Conservation (phyloP, 768 basidiomycete species). For the Kwoniella pini region DNA sequence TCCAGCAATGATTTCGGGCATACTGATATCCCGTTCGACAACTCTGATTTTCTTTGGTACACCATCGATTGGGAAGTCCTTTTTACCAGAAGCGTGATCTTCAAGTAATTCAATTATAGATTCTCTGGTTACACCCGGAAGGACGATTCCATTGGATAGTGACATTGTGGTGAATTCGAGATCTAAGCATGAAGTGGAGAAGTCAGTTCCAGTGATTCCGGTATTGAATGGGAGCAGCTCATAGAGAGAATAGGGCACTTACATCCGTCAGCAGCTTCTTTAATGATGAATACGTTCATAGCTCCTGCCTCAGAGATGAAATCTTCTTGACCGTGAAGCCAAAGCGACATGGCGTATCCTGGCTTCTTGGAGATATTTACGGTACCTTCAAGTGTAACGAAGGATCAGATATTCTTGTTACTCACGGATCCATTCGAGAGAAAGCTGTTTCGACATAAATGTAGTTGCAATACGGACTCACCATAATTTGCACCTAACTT, state of each 20-base stretch:
- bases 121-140: constrained; percentile 47
- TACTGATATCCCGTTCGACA: constrained; percentile 45
- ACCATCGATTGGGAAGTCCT: constrained; percentile 34
- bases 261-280: constrained; percentile 46
- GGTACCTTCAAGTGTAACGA: constrained; percentile 25
- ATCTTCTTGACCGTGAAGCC: constrained; percentile 45
- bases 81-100: constrained; percentile 34
- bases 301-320: constrained; percentile 49
- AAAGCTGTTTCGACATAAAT: too few species aligned
- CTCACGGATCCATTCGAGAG: too few species aligned
- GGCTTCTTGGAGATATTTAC: constrained; percentile 46
- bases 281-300: constrained; percentile 50
- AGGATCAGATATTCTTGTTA: too few species aligned
- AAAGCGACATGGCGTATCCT: constrained; percentile 46
- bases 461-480: constrained; percentile 27
- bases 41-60: constrained; percentile 43
- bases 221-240: neutral
- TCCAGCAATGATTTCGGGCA: constrained; percentile 41
- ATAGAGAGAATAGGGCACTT: constrained; percentile 11
- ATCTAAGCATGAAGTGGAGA: constrained; percentile 10
- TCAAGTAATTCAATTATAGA: constrained; percentile 41
- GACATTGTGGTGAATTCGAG: constrained; percentile 50
- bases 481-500: constrained; percentile 65
- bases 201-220: neutral
- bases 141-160: constrained; percentile 45